phyloP scores from a whole-genome alignment of 306 rosid species.

The Castanea sativa region DNA sequence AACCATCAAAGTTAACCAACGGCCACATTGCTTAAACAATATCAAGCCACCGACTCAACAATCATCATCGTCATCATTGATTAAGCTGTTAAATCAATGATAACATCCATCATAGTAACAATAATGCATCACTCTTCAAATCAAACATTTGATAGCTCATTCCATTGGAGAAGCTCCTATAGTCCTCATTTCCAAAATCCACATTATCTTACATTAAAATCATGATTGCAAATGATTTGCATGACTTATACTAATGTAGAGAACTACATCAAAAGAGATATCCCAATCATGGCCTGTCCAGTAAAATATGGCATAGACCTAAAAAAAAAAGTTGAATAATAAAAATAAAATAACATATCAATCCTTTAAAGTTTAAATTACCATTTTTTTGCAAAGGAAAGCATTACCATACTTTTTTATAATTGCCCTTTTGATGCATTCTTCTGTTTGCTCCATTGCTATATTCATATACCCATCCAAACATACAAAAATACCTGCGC shows the following conservation, averaged over 20 bases:
- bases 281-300: not conserved
- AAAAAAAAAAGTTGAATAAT: not conserved
- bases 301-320: not conserved
- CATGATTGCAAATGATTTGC: too few relatives aligned
- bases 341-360: not conserved
- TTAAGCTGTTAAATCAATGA: not conserved
- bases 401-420: conserved; percentile 95
- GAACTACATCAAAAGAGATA: too few relatives aligned
- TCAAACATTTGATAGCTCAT: not conserved
- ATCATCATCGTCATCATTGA: not conserved
- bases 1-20: too few relatives aligned
- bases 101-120: not conserved
- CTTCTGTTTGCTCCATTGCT: conserved; percentile 99
- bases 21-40: too few relatives aligned
- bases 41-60: too few relatives aligned
- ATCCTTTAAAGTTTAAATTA: conserved; percentile 15
- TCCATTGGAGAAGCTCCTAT: not conserved
- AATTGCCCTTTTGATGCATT: conserved; percentile 89
- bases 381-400: conserved; percentile 89
- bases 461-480: conserved; percentile 90
- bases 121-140: not conserved
- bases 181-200: not conserved
- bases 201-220: not conserved
- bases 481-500: conserved; percentile 84
- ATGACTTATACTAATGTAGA: too few relatives aligned